These are phyloP conservation scores for Metschnikowia proteae DNA, from an alignment of 805 yeast species.

Conservation along the genomic window DNA sequence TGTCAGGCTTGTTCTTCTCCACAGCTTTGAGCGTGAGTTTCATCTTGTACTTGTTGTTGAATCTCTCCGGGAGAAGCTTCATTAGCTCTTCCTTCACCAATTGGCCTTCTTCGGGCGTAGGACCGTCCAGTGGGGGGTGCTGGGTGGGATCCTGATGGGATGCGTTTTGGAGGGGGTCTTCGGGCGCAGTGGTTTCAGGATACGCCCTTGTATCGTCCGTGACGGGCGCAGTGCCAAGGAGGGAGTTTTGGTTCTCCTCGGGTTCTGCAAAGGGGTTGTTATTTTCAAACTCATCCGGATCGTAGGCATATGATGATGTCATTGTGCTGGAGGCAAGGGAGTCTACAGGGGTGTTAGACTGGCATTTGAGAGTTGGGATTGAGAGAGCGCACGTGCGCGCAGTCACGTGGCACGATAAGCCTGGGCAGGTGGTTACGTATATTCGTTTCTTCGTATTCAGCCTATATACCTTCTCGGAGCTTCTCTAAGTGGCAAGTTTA, in stretches of 20 bases:
- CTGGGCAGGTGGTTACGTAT: not conserved
- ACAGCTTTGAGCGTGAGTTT: constrained; percentile 58
- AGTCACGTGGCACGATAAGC: constrained; percentile 2
- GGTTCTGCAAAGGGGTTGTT: constrained; percentile 43
- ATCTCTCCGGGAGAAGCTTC: constrained; percentile 49
- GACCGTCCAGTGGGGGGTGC: not conserved
- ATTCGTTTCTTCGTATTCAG: too few relatives aligned
- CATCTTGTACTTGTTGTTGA: constrained; percentile 41
- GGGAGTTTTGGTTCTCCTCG: not conserved
- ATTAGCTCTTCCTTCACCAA: constrained; percentile 42
- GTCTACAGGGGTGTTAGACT: not conserved
- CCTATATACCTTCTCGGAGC: not conserved
- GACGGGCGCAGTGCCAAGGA: not conserved
- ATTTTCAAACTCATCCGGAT: constrained; percentile 44
- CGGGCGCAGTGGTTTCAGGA: not conserved
- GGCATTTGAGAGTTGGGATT: constrained; percentile 1
- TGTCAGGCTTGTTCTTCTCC: constrained; percentile 69
- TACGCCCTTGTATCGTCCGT: not conserved
- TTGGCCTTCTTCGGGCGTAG: constrained; percentile 6
- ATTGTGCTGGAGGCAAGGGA: constrained; percentile 16
- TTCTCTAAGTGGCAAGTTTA: too few relatives aligned
- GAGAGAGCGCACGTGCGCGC: constrained; percentile 1
- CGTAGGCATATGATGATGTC: constrained; percentile 45
- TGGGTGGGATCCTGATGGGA: not conserved
- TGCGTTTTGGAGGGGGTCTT: not conserved